Base-by-base conservation (phyloP, 169 alveolate species). In the Plasmodium relictum region DNA sequence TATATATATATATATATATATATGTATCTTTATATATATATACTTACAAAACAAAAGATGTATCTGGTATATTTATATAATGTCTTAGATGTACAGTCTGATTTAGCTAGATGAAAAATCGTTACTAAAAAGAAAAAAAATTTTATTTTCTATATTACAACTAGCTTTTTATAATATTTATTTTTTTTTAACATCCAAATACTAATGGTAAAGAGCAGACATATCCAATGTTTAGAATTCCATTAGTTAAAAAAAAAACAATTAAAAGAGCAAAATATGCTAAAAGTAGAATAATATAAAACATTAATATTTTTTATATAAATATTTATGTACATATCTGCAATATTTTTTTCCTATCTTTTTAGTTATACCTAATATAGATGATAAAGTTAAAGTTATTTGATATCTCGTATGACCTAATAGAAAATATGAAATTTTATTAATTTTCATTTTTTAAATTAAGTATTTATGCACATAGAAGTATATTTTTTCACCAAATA, bases 151-250 rank as follows among this genome's bases (percentile, higher is more conserved):
- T 0, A 7, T 71, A 39, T 39, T 45, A n/a, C 20, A 20, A n/a
- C 20, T 61, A 9, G 9, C 3, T 50, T 7, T 26, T 74, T 31
- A 22, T 31, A 31, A 31, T 31, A 31, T 52, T 31, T 68, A 1
- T 7, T n/a, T 0, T 20, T 37, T 39, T 41, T 70, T 44, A 48
- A 80, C 90, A 39, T 80, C 62, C 90, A 44, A 80, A 66, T 58
- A 80, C 90, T 48, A 68, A 42, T 58, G 90, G 90, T 10, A 80
- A 58, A 45, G 90, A 80, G 26, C 69, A 31, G 18, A 80, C 83
- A 50, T 65, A 70, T 22, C 90, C 90, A 14, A 80, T 58, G 39
- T 56, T 80, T 45, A 80, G 68, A 80, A 80, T 80, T 39, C 90
- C 90, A 41, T 80, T 80, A 42, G 72, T 52, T 26, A 80, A 61